Evolutionary conservation across 106 monocot species (phyloP), one percentile per base, ranked within the genome.

Genomic region (Allium sativum): DNA sequence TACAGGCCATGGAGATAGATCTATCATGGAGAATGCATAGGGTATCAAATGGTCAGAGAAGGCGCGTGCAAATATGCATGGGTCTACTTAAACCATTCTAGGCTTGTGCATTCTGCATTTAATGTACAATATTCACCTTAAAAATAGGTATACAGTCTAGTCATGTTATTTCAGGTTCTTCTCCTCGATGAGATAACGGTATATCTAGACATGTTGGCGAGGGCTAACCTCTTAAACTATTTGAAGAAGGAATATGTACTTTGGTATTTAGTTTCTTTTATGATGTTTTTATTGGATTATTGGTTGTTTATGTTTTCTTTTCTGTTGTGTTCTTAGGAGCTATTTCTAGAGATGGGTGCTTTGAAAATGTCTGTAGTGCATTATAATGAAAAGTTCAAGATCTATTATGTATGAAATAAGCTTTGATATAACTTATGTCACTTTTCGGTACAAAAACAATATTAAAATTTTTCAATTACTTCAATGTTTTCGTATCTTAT

Each of bases 171-270:
- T 7, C 68, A 94, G 94, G 89, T 94, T 74, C 89, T 94, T 59
- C 89, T 94, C 61, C 87, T 96, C 45, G 95, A 96, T 68, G 95
- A 96, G 75, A 96, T 96, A 48, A 96, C 95, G n/a, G 95, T 96
- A n/a, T 90, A 96, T 57, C 78, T 96, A 44, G 95, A 96, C 66
- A 90, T 96, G 20, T 62, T 90, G 59, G 87, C 87, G 16, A 82
- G 95, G 64, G 79, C 90, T 0, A 75, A 96, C 54, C 90, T 96
- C 56, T 70, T 96, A 56, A 84, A 45, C 41, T 96, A 90, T 71
- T 73, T 96, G 9, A 90, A 61, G 45, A 96, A 96, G 72, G 95
- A 96, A 78, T 96, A 90, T 41, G 96, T 98, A 67, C 60, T 40
- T 17, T 12, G 62, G 52, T 22, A 13, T 63, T 45, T 11, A n/a